phyloP scores from a whole-genome alignment of 345 rosid genomes.

The Eucalyptus cloeziana region DNA sequence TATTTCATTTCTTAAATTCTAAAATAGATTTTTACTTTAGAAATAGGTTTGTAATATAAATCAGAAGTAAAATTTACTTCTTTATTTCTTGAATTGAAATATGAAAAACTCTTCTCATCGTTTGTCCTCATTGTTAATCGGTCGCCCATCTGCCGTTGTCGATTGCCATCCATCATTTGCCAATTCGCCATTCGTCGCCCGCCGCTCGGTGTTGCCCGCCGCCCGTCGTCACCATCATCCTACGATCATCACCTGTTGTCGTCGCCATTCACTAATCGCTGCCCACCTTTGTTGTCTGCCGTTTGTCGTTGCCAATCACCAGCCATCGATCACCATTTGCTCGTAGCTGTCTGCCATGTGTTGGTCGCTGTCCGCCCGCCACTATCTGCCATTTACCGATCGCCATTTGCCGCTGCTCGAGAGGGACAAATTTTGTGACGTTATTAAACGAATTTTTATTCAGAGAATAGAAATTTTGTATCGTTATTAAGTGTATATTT shows the following conservation, averaged over 20 bases:
- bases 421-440: accelerated
- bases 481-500: accelerated
- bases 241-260: accelerated
- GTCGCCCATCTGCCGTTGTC: accelerated
- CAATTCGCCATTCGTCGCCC: accelerated
- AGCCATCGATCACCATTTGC: accelerated
- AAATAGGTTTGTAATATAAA: too few relatives aligned
- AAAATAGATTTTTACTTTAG: too few relatives aligned
- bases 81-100: too few relatives aligned
- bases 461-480: accelerated
- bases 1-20: too few relatives aligned
- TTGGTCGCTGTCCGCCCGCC: accelerated
- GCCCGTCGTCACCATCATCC: neutral
- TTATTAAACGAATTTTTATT: too few relatives aligned
- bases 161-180: neutral
- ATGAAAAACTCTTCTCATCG: too few relatives aligned
- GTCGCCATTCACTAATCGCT: accelerated
- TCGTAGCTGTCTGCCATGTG: accelerated
- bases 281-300: accelerated
- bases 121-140: accelerated
- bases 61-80: too few relatives aligned
- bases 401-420: accelerated
- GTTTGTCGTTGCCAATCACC: accelerated
- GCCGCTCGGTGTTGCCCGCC: accelerated
- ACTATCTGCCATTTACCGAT: accelerated